These are phyloP conservation scores for Fusarium nodosum DNA, from an alignment of 2,329 filamentous ascomycete genomes.

Conservation along the genomic window DNA sequence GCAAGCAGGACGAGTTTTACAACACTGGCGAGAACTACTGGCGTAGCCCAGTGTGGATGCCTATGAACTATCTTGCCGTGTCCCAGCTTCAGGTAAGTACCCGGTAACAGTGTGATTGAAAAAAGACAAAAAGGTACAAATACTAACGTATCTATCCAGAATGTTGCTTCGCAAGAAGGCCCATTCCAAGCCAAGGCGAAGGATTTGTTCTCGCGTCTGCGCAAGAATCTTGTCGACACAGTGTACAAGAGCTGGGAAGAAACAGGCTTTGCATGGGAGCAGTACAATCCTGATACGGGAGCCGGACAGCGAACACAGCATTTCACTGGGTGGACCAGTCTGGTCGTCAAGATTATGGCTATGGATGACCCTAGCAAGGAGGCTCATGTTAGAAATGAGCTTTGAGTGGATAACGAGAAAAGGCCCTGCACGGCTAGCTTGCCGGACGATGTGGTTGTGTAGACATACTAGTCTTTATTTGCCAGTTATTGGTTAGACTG, in stretches of 20 bases:
- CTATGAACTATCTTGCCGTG: slow-evolving; percentile 92
- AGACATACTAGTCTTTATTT: slow-evolving; percentile 14
- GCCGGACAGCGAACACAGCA: slow-evolving; percentile 96
- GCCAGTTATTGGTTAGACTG: slow-evolving; percentile 13
- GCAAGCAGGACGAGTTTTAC: slow-evolving; percentile 84
- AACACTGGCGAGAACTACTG: slow-evolving; percentile 97
- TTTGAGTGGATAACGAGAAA: slow-evolving; percentile 53
- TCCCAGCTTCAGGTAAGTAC: slow-evolving; percentile 80
- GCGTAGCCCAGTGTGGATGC: slow-evolving; percentile 94
- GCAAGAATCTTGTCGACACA: slow-evolving; percentile 88
- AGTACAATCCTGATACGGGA: slow-evolving; percentile 95
- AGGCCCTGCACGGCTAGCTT: slow-evolving; percentile 19
- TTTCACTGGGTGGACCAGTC: slow-evolving; percentile 98
- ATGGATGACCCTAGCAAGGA: slow-evolving; percentile 77
- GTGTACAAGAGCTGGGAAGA: slow-evolving; percentile 89
- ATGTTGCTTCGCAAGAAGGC: slow-evolving; percentile 74
- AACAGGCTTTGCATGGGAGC: slow-evolving; percentile 98
- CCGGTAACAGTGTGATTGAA: slow-evolving; percentile 2
- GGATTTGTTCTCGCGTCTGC: slow-evolving; percentile 81
- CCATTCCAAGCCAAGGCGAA: slow-evolving; percentile 77
- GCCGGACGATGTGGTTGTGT: slow-evolving; percentile 12
- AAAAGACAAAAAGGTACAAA: not conserved
- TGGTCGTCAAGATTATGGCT: slow-evolving; percentile 97
- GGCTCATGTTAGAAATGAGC: slow-evolving; percentile 61
- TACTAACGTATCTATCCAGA: slow-evolving; percentile 58